Conservation (phyloP, 2,329 filamentous ascomycete genomes). For the Juglanconis oblonga region DNA sequence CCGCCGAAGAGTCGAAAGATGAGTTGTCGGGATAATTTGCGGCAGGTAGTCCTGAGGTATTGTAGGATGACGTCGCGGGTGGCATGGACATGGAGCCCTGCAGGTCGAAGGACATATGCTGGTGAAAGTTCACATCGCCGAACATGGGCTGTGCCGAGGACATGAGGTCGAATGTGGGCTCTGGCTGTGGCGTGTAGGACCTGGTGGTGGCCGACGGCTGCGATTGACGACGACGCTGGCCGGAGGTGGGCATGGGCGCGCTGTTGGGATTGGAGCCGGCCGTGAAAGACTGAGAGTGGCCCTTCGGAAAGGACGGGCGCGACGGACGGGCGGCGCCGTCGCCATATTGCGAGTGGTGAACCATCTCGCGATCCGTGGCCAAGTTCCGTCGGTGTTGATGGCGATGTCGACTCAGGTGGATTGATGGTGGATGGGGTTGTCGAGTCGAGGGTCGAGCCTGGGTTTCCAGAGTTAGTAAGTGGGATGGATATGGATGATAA, state of each 20-base stretch:
- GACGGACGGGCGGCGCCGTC: slow-evolving; percentile 18
- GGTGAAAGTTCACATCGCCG: slow-evolving; percentile 14
- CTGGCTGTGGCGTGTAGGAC: slow-evolving; percentile 15
- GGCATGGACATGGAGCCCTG: slow-evolving; percentile 9
- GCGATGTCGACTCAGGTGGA: slow-evolving; percentile 3
- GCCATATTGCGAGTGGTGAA: slow-evolving; percentile 14
- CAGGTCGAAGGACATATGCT: slow-evolving; percentile 15
- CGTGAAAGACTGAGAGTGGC: slow-evolving; percentile 18
- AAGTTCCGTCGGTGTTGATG: background rate
- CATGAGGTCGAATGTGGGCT: slow-evolving; percentile 19
- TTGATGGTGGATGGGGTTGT: slow-evolving; percentile 5
- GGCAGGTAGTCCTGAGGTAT: background rate
- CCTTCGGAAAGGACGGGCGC: slow-evolving; percentile 12
- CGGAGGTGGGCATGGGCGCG: slow-evolving; percentile 17
- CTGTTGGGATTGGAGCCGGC: slow-evolving; percentile 19
- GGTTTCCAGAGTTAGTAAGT: slow-evolving; percentile 17
- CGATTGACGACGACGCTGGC: slow-evolving; percentile 14
- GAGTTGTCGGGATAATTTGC: slow-evolving; percentile 5
- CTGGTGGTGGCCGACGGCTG: slow-evolving; percentile 14
- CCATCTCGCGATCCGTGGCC: slow-evolving; percentile 16
- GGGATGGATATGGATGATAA: slow-evolving; percentile 14
- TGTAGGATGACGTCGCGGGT: slow-evolving; percentile 4
- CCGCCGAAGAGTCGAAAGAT: slow-evolving; percentile 10
- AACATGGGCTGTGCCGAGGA: slow-evolving; percentile 16
- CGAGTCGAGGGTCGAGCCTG: slow-evolving; percentile 5